Conservation (phyloP, 2,329 filamentous ascomycete species). For the Venturia effusa region DNA sequence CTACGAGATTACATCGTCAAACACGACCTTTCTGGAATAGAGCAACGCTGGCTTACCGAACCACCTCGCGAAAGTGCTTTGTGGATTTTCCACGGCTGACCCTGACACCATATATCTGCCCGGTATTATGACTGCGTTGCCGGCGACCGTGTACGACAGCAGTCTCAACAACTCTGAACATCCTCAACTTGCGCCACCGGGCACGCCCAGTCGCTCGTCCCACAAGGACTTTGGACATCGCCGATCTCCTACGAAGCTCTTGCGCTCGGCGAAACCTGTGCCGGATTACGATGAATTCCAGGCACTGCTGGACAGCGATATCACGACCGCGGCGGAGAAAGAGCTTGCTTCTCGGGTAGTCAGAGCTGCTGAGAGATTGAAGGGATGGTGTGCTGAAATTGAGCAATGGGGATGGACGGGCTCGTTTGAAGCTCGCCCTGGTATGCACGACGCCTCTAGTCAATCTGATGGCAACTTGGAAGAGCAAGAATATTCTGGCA, state of each 20-base stretch:
- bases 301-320: slow-evolving; percentile 46
- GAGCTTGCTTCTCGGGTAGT: slow-evolving; percentile 63
- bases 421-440: slow-evolving; percentile 28
- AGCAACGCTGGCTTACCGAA: not conserved
- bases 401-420: slow-evolving; percentile 49
- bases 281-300: slow-evolving; percentile 23
- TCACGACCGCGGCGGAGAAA: slow-evolving; percentile 53
- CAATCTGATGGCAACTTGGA: slow-evolving; percentile 17
- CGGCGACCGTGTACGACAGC: not conserved
- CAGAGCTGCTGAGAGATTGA: slow-evolving; percentile 57
- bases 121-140: not conserved
- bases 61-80: not conserved
- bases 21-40: not conserved
- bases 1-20: not conserved
- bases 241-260: slow-evolving; percentile 5
- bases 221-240: not conserved
- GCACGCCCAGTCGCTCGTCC: not conserved
- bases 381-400: slow-evolving; percentile 67
- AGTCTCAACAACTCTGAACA: not conserved
- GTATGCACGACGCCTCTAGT: slow-evolving; percentile 14
- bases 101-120: not conserved
- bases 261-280: not conserved
- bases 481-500: slow-evolving; percentile 52
- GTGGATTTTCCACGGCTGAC: not conserved
- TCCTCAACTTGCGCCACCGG: slow-evolving; percentile 8